Base-by-base conservation (phyloP, 768 basidiomycete species). In the Sarcomyxa edulis region DNA sequence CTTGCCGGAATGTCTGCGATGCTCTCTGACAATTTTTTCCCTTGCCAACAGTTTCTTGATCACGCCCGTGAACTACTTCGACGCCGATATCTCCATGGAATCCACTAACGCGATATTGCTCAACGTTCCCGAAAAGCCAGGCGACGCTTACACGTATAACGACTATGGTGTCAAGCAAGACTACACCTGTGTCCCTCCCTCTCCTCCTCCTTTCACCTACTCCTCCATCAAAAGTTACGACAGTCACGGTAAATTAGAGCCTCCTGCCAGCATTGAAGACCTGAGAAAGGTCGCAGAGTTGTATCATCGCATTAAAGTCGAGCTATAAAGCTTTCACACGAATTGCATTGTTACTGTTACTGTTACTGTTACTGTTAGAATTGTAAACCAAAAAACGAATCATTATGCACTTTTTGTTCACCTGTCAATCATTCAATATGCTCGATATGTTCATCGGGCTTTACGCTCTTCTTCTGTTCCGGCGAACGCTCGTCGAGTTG, bases 11-110 rank as follows among this genome's bases (percentile, higher is more conserved):
- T 27, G 11, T 8, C 25, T 21, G n/a, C 27, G 25, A 19, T 27
- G 35, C 39, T 11, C 8, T 22, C 15, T 32, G 23, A n/a, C 14
- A 27, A 8, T 33, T 5, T 14, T 31, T 24, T 32, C 12, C 34
- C 7, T 22, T 38, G 14, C 36, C 29, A 15, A 7, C 34, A 77
- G 76, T 48, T 76, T 82, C 52, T 60, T 78, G 41, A 53, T 83
- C 10, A 70, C 74, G 0, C 81, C 78, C 3, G 63, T 80, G 47
- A 82, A 82, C 55, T 82, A 72, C 62, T 78, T 78, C 54, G 79
- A 82, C 50, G 61, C 65, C 35, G 79, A 83, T 49, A 61, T 77
- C 37, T 76, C 78, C 9, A 67, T 80, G 58, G 78, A 80, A 36
- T 68, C 68, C 11, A 56, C 55, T 42, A 78, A 79, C 35, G 71